Evolutionary conservation across 495 filamentous ascomycete genomes (phyloP).

Genomic region (Xylaria sp.): DNA sequence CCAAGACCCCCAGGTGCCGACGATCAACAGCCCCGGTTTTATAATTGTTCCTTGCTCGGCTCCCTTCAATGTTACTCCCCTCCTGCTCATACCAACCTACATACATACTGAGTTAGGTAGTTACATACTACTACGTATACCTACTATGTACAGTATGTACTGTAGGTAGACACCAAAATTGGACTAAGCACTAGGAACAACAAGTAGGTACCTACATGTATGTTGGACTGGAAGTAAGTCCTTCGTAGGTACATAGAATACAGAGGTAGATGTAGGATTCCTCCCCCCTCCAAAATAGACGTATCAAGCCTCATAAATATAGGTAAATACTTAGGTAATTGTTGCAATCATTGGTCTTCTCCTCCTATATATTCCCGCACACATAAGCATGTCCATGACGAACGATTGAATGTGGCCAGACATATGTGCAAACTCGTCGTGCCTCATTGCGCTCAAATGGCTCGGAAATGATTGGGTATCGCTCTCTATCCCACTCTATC

Average conservation of each 20-base stretch:
- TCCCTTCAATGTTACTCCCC: background rate
- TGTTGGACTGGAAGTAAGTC: no score
- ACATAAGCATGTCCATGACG: background rate
- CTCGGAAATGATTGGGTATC: background rate
- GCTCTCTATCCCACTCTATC: background rate
- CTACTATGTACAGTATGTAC: background rate
- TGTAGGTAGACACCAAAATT: no score
- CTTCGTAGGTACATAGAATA: no score
- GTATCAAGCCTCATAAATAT: background rate
- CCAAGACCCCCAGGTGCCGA: background rate
- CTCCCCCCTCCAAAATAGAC: background rate
- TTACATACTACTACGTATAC: background rate
- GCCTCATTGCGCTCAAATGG: background rate
- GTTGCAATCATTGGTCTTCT: background rate
- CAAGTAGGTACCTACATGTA: no score
- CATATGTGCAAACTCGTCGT: background rate
- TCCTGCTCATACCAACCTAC: background rate
- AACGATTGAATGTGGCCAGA: background rate
- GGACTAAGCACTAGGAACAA: no score
- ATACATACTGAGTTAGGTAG: no score
- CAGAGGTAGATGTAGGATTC: background rate
- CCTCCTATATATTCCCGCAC: background rate
- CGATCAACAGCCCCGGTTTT: constrained; percentile 8
- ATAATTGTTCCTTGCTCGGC: background rate
- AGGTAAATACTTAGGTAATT: no score